Evolutionary conservation across 495 filamentous ascomycete species (phyloP).

Genomic region (Penicillium diatomitis): DNA sequence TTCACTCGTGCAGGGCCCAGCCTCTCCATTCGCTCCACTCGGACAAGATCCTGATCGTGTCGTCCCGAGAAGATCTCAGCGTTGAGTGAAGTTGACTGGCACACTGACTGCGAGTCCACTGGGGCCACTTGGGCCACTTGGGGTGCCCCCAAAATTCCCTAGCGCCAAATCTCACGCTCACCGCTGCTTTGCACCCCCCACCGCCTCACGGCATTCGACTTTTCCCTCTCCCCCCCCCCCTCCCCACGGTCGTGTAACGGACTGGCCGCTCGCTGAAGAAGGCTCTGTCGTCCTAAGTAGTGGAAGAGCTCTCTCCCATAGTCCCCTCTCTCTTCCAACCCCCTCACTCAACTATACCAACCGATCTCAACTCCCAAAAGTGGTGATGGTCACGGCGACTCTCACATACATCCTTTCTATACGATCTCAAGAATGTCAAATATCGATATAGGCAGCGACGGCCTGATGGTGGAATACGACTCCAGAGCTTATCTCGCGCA

Average conservation of each 20-base stretch:
- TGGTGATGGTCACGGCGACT: too few relatives aligned
- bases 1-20: background rate
- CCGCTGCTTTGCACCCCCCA: slow-evolving; percentile 43
- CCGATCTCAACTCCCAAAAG: too few relatives aligned
- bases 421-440: slow-evolving; percentile 22
- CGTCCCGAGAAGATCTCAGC: background rate
- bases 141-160: slow-evolving; percentile 13
- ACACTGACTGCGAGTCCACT: slow-evolving; percentile 12
- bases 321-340: slow-evolving; percentile 1
- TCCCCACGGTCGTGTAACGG: slow-evolving; percentile 16
- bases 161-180: slow-evolving; percentile 33
- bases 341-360: slow-evolving; percentile 3
- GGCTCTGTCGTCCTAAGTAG: slow-evolving; percentile 23
- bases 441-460: slow-evolving; percentile 35
- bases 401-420: too few relatives aligned
- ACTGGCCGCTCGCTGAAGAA: slow-evolving; percentile 16
- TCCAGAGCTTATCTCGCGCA: slow-evolving; percentile 39
- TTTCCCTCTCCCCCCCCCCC: slow-evolving; percentile 14
- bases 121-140: background rate
- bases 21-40: background rate
- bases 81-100: too few relatives aligned
- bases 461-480: slow-evolving; percentile 42
- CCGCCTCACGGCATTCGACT: slow-evolving; percentile 17
- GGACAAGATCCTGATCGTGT: background rate
- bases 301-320: slow-evolving; percentile 5